These are phyloP conservation scores for Drechmeria coniospora DNA, from an alignment of 2,329 filamentous ascomycete genomes.

Conservation along the genomic window DNA sequence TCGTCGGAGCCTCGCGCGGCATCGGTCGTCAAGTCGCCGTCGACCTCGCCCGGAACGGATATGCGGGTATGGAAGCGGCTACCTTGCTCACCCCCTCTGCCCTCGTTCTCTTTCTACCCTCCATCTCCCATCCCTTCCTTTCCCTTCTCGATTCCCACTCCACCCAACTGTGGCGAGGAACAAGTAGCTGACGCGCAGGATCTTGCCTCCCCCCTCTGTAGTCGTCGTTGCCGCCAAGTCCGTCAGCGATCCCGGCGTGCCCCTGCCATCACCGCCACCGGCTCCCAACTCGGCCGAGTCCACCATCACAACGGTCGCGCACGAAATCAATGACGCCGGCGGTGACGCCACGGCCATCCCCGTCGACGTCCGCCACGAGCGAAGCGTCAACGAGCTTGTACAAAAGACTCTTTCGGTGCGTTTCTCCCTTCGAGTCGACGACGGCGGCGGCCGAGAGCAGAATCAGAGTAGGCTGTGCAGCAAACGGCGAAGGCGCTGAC, in stretches of 20 bases:
- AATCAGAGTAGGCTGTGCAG: no score
- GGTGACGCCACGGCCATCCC: constrained; percentile 49
- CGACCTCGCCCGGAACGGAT: constrained; percentile 56
- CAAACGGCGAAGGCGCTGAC: no score
- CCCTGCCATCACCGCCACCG: constrained; percentile 47
- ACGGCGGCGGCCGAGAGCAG: not conserved
- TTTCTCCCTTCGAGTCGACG: not conserved
- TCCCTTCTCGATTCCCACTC: not conserved
- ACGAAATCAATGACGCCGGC: constrained; percentile 53
- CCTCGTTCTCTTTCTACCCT: not conserved
- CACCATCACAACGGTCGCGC: constrained; percentile 66
- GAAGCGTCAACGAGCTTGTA: constrained; percentile 45
- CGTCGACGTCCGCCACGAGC: constrained; percentile 54
- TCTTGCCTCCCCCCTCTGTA: no score
- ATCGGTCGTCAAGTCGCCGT: constrained; percentile 72
- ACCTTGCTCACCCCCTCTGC: not conserved
- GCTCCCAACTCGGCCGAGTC: constrained; percentile 60
- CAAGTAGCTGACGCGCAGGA: not conserved
- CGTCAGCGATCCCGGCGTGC: constrained; percentile 43
- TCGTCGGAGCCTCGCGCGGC: constrained; percentile 63
- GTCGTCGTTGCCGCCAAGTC: constrained; percentile 69
- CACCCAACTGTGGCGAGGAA: not conserved
- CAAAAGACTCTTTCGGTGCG: constrained; percentile 32
- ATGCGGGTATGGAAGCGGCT: constrained; percentile 46
- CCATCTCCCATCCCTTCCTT: not conserved